Percentiles rank a stretch among this genome's conserved stretches.
Evolutionary conservation across 306 rosid species (phyloP).

Genomic region (Alnus rubra): DNA sequence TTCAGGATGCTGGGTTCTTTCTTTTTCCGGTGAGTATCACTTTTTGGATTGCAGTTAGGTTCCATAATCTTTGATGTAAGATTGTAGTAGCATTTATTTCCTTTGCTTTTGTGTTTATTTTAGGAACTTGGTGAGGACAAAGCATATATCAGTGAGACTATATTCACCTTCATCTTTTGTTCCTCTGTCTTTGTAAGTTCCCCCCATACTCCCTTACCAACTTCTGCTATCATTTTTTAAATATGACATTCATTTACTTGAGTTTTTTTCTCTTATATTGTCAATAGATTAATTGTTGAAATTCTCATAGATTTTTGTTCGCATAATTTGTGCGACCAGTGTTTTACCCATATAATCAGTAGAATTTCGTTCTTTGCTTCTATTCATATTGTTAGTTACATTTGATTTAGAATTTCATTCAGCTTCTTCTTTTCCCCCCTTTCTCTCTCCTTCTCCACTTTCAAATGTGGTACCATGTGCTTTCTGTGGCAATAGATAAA

Average conservation of each 20-base stretch:
- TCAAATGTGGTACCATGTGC: background rate
- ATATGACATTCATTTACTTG: background rate
- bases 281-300: background rate
- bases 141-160: slow-evolving; percentile 71
- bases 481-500: background rate
- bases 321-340: background rate
- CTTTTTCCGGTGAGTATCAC: slow-evolving; percentile 68
- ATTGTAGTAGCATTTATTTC: slow-evolving; percentile 8
- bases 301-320: background rate
- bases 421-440: background rate
- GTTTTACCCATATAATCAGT: background rate
- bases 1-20: slow-evolving; percentile 84
- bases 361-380: background rate
- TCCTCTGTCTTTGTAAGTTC: slow-evolving; percentile 71
- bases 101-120: slow-evolving; percentile 9
- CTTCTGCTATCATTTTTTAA: background rate
- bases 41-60: background rate
- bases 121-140: slow-evolving; percentile 83
- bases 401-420: slow-evolving; percentile 1
- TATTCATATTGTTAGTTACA: background rate
- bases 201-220: background rate
- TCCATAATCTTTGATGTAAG: background rate
- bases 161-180: slow-evolving; percentile 58
- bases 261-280: background rate
- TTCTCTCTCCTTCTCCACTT: background rate